Percentiles rank a stretch among this genome's conserved stretches.
phyloP scores from a whole-genome alignment of 192 early-diverging fungal species.

The Piromyces sp. region DNA sequence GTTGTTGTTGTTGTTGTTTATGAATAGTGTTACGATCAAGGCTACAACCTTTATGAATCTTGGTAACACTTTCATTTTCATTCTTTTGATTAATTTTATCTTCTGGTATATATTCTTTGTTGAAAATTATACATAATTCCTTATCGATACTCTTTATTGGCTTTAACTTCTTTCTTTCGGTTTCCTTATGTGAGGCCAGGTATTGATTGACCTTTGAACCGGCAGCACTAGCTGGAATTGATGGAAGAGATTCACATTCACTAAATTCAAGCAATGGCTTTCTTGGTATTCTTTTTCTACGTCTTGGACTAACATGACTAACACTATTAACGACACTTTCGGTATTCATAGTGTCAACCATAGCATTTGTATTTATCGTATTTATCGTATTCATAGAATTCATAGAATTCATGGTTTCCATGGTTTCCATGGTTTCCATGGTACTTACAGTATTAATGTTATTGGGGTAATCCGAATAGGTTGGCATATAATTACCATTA shows the following conservation, averaged over 20 bases:
- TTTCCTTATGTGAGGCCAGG: neutral
- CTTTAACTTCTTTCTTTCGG: neutral
- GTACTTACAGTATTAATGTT: too few relatives aligned
- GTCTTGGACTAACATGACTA: neutral
- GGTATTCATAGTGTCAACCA: too few relatives aligned
- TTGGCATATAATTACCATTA: too few relatives aligned
- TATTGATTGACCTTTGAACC: neutral
- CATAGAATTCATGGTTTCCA: too few relatives aligned
- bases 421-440: too few relatives aligned
- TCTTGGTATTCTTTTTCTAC: neutral
- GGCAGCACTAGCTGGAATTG: neutral
- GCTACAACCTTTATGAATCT: too few relatives aligned
- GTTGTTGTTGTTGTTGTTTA: too few relatives aligned
- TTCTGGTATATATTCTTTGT: neutral
- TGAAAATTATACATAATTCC: neutral
- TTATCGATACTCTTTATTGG: neutral
- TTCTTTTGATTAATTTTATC: neutral
- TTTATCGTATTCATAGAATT: too few relatives aligned
- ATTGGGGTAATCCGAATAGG: too few relatives aligned
- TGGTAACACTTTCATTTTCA: neutral
- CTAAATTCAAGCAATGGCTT: neutral
- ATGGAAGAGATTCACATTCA: neutral
- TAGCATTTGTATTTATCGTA: too few relatives aligned
- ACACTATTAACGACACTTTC: too few relatives aligned
- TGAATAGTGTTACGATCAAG: too few relatives aligned